A percentile compares a stretch with the other conserved stretches of the same genome.
Conservation (phyloP, 139 green algal genomes). For the Ettlia oleoabundans region DNA sequence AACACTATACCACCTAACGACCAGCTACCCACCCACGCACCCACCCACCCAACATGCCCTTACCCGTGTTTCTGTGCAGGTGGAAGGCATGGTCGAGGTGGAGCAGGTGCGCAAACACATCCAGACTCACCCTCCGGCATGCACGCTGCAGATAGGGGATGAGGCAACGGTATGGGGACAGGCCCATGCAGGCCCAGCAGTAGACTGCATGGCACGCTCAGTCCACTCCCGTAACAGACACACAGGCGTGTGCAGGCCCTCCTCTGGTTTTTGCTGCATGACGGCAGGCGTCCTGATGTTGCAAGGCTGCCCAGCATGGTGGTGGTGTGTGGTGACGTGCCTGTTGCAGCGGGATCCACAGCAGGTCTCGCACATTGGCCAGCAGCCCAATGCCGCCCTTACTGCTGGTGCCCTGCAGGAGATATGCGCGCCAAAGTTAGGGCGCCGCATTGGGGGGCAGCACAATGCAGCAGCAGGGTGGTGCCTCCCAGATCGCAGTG, state of each 20-base stretch:
- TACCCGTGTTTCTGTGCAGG: constrained; percentile 79
- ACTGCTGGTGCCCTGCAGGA: constrained; percentile 52
- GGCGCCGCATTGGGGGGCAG: too few species aligned
- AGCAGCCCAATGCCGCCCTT: constrained; percentile 72
- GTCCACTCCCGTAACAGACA: too few species aligned
- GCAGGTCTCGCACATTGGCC: constrained; percentile 73
- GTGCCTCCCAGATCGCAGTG: too few species aligned
- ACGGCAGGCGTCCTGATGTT: too few species aligned
- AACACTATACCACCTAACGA: too few species aligned
- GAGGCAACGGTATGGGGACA: background rate
- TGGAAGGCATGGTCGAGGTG: constrained; percentile 88
- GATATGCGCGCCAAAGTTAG: too few species aligned
- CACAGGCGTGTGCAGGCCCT: too few species aligned
- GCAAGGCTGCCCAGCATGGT: too few species aligned
- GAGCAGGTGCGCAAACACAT: constrained; percentile 79
- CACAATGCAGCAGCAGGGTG: too few species aligned
- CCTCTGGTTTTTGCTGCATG: too few species aligned
- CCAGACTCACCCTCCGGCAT: constrained; percentile 65
- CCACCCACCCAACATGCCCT: background rate
- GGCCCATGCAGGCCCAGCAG: background rate
- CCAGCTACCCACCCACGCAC: too few species aligned
- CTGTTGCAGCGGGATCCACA: constrained; percentile 86
- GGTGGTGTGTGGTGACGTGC: background rate
- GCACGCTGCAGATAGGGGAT: constrained; percentile 25
- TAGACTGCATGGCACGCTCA: background rate